phyloP scores from a whole-genome alignment of 1,139 yeast genomes.

The Pichia sp. region DNA sequence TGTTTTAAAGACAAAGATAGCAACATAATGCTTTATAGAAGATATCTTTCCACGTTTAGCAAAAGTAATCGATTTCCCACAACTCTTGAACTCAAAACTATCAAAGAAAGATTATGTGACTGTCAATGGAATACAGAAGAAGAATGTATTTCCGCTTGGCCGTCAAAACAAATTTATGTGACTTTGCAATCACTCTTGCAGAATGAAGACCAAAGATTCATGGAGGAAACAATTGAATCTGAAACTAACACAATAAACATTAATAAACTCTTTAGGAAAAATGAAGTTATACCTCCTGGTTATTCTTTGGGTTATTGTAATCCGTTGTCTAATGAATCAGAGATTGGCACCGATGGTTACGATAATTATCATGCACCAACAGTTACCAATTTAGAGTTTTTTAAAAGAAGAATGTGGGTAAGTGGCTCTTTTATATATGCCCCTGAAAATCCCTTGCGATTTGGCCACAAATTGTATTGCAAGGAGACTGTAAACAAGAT shows the following conservation, averaged over 20 bases:
- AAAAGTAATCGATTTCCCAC: not conserved
- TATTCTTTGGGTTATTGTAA: conserved; percentile 62
- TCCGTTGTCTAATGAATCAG: conserved; percentile 42
- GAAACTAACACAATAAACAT: not conserved
- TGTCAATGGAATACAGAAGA: conserved; percentile 21
- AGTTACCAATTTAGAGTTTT: conserved; percentile 27
- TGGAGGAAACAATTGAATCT: too few species aligned
- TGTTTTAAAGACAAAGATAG: too few species aligned
- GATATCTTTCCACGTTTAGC: not conserved
- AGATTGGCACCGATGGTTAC: conserved; percentile 68
- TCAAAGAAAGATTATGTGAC: conserved; percentile 13
- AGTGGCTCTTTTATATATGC: conserved; percentile 52
- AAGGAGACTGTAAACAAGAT: conserved; percentile 33
- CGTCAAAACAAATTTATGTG: conserved; percentile 22
- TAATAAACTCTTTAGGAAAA: conserved; percentile 15
- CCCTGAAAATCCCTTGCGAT: conserved; percentile 28
- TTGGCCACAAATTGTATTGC: conserved; percentile 36
- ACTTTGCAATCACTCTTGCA: conserved; percentile 24
- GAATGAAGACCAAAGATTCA: conserved; percentile 8
- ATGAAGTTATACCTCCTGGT: conserved; percentile 39
- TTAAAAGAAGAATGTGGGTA: conserved; percentile 71
- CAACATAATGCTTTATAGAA: too few species aligned
- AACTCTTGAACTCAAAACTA: conserved; percentile 3
- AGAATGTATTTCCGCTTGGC: conserved; percentile 23
- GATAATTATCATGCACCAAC: conserved; percentile 73